Evolutionary conservation across 1,284 basidiomycete species (phyloP), one percentile per base, ranked within the genome.

Genomic region (Leccinum subrobustum): DNA sequence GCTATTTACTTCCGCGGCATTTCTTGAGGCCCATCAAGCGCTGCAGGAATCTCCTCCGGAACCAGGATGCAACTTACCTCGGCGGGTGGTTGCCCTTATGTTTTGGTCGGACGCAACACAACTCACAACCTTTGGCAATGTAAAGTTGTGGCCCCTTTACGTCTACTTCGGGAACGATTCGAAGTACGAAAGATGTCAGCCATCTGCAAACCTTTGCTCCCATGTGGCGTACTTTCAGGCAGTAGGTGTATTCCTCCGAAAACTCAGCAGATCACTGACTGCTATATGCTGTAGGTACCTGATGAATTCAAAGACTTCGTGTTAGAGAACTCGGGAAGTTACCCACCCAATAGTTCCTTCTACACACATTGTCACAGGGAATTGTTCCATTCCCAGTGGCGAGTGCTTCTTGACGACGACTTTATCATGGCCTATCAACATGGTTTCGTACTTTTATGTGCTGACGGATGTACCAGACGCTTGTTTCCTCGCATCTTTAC

Each of bases 281-380:
- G 0, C 20, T 47, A 20, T 47, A 18, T 47, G 44, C 44, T 18
- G 20, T 23, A 23, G 20, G 20, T 44, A 0, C 39, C 39, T 18
- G 31, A 31, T 0, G 31, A 11, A 4, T 31, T 31, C 0, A 31
- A 31, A 0, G 31, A 31, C 4, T 31, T 31, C 0, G 31, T 31
- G 4, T 0, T 31, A 31, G 31, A 31, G 1, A 31, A 31, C 0
- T 4, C 4, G 31, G 31, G 31, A 33, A 33, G 31, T 33, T 33
- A 33, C 31, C 2, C 31, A 23, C 20, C 20, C 20, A 23, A 23
- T 23, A 33, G 31, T 0, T 33, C 31, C 4, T 33, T 33, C 4
- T 33, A 33, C 11, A 5, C 31, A 12, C 31, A 33, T 33, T 33
- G 31, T 12, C 11, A 0, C 4, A 0, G 31, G 31, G 31, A 33